A percentile compares a stretch with the other conserved stretches of the same genome.
phyloP scores from a whole-genome alignment of 148 eudicot species.

The Simmondsia chinensis region DNA sequence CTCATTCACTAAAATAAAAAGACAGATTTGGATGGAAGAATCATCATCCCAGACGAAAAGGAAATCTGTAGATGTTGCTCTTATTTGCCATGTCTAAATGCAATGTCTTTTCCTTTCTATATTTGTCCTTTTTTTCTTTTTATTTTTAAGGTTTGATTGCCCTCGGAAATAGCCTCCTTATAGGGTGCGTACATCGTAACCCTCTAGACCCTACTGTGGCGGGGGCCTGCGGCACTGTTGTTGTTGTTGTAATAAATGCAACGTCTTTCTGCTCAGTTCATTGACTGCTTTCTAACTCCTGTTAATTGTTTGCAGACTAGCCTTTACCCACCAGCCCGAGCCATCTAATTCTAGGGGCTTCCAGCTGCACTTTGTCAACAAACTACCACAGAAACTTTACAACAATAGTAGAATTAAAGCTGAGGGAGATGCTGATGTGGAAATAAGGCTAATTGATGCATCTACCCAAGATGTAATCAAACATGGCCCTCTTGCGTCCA shows the following conservation, averaged over 20 bases:
- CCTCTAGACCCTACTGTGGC: too few relatives aligned
- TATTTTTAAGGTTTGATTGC: too few relatives aligned
- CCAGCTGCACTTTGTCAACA: conserved; percentile 40
- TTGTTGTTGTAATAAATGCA: conserved; percentile 2
- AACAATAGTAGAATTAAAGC: conserved; percentile 47
- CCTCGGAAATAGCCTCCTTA: too few relatives aligned
- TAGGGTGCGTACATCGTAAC: too few relatives aligned
- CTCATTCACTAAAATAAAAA: too few relatives aligned
- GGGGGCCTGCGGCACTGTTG: too few relatives aligned
- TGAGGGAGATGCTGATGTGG: conserved; percentile 24
- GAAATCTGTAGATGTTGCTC: too few relatives aligned
- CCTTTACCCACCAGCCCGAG: conserved; percentile 21
- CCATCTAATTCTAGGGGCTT: conserved; percentile 26
- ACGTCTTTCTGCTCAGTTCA: neutral
- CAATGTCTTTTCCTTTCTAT: too few relatives aligned
- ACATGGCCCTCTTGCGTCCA: conserved; percentile 35
- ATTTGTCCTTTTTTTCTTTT: too few relatives aligned
- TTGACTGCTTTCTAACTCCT: neutral
- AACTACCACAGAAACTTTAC: conserved; percentile 39
- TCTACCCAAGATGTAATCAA: conserved; percentile 21
- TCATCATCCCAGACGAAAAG: too few relatives aligned
- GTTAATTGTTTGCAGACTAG: conserved; percentile 17
- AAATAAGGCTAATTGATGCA: conserved; percentile 46
- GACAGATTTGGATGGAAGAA: too few relatives aligned
- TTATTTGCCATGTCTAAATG: too few relatives aligned